Evolutionary conservation across 345 rosid genomes (phyloP).

Genomic region (Microthlaspi erraticum): DNA sequence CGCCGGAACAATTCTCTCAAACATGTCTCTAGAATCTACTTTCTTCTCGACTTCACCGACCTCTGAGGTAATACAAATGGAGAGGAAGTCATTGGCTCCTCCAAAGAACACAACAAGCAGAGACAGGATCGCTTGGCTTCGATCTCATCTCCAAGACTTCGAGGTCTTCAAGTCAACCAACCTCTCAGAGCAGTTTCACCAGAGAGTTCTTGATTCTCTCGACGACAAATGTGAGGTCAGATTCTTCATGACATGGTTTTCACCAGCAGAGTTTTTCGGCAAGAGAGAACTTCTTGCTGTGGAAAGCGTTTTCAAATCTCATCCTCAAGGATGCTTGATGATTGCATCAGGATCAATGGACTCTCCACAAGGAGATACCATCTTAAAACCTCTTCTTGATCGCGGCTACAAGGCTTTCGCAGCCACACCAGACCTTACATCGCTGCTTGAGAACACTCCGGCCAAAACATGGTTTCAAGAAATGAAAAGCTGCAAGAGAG

Average conservation of each 20-base stretch:
- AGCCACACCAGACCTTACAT: slow-evolving; percentile 64
- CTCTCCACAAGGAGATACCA: slow-evolving; percentile 53
- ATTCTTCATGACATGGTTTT: slow-evolving; percentile 91
- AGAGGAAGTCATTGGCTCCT: slow-evolving; percentile 50
- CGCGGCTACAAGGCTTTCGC: slow-evolving; percentile 56
- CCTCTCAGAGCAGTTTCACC: slow-evolving; percentile 54
- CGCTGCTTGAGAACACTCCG: slow-evolving; percentile 66
- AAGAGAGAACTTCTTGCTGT: slow-evolving; percentile 59
- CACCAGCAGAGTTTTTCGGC: slow-evolving; percentile 56
- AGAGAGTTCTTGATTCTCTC: slow-evolving; percentile 58
- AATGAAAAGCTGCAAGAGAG: slow-evolving; percentile 62
- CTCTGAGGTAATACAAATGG: slow-evolving; percentile 38
- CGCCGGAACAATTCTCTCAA: slow-evolving; percentile 42
- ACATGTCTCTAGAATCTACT: slow-evolving; percentile 35
- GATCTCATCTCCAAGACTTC: slow-evolving; percentile 46
- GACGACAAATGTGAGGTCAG: slow-evolving; percentile 53
- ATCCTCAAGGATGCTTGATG: slow-evolving; percentile 69
- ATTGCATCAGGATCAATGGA: slow-evolving; percentile 74
- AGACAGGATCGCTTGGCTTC: slow-evolving; percentile 59
- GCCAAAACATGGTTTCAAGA: slow-evolving; percentile 70
- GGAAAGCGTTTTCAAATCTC: slow-evolving; percentile 68
- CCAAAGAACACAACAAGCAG: slow-evolving; percentile 53
- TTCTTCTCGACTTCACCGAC: slow-evolving; percentile 5
- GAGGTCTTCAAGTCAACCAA: slow-evolving; percentile 61
- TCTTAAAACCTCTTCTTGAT: slow-evolving; percentile 62